phyloP scores from a whole-genome alignment of 1,284 basidiomycete species.

The Trichosporon ovoides region DNA sequence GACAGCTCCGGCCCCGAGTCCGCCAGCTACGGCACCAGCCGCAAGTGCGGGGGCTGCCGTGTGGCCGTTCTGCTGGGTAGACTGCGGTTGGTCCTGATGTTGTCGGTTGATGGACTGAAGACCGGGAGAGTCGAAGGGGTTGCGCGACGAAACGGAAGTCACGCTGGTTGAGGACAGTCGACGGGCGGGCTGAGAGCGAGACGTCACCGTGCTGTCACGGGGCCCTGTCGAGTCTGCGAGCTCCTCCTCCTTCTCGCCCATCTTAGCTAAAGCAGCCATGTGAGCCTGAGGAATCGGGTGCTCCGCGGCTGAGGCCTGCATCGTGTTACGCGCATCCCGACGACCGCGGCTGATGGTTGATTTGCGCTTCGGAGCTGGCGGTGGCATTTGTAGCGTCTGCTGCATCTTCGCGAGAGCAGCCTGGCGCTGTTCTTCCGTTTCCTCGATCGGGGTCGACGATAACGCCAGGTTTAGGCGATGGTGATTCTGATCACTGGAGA shows the following conservation, averaged over 20 bases:
- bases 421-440: conserved; percentile 50
- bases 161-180: neutral
- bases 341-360: conserved; percentile 50
- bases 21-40: conserved; percentile 9
- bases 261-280: conserved; percentile 9
- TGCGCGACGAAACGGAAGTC: conserved; percentile 28
- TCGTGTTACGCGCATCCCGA: conserved; percentile 52
- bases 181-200: neutral
- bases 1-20: neutral
- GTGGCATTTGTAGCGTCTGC: conserved; percentile 45
- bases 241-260: conserved; percentile 11
- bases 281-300: conserved; percentile 9
- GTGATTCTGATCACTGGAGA: neutral
- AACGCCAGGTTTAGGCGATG: conserved; percentile 43
- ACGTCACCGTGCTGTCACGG: neutral
- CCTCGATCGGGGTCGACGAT: conserved; percentile 48
- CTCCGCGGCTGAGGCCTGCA: conserved; percentile 25
- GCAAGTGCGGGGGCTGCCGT: neutral
- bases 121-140: conserved; percentile 43
- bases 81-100: neutral
- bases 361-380: conserved; percentile 36
- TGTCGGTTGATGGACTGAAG: conserved; percentile 10
- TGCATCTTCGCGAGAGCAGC: conserved; percentile 53
- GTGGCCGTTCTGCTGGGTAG: neutral
- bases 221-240: neutral